Base-by-base conservation (phyloP, 768 basidiomycete genomes). In the Rhizopogon vinicolor region DNA sequence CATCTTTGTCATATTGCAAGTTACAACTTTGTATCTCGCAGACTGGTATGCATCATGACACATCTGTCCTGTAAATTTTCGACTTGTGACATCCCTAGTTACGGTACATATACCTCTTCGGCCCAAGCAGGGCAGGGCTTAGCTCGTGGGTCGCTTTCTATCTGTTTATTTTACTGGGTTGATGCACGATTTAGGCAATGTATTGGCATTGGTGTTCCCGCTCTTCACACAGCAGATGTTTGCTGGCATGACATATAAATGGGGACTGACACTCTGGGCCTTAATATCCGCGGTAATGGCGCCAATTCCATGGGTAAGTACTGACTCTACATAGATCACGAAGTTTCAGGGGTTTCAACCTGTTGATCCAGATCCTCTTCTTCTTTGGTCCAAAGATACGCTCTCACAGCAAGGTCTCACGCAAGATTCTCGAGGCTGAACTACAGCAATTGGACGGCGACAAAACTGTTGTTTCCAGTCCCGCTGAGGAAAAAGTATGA, bases 91-190 rank as follows among this genome's bases (percentile, higher is more conserved):
- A 39, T 14, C 28, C 44, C 28, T 45, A 76, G 76, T 56, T 74
- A 76, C 57, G 71, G 72, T 7, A 63, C 70, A 7, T 83, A 79
- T 58, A 78, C 83, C 1, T 81, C 80, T 6, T 80, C 78, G 12
- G 83, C 80, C 0, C 69, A 82, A 51, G 83, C 83, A 0, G 83
- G 75, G 0, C 79, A 80, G 59, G 77, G 73, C 41, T 68, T 83
- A 35, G 69, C 68, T 52, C 75, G 82, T 73, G 62, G 42, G 74
- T 67, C 29, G 0, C 25, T 28, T 16, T 25, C 31, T 28, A 5
- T 14, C 12, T 31, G 54, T 44, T 18, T 25, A 41, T 39, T 7
- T 14, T 51, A 9, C 9, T 40, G 7, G 13, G n/a, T 31, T 39
- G 18, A 14, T 19, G 39, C 5, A 44, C 13, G 39, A 45, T 50